Base-by-base conservation (phyloP, 768 basidiomycete species). In the Tricholoma hemisulphureum region DNA sequence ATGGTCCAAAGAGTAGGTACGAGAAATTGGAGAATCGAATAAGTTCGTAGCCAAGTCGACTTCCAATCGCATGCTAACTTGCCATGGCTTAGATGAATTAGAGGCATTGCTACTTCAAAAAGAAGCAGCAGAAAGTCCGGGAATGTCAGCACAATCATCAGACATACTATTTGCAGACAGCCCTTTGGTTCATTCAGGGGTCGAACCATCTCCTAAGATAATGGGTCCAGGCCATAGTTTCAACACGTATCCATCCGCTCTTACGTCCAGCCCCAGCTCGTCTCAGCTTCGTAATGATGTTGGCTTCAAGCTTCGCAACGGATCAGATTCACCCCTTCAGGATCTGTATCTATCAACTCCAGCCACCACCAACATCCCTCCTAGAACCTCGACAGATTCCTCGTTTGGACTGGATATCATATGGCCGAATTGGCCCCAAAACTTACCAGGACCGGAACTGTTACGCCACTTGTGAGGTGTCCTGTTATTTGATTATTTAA, bases 1-100 rank as follows among this genome's bases (percentile, higher is more conserved):
- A 87, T 53, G 76, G 77, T 14, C 82, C 87, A 3, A 85, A 82
- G 67, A 87, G 76, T 59, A 77, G 78, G 55, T 83, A 84, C 63
- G 86, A 89, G 65, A 78, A 77, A 59, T 66, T 91, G 45, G 88
- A 91, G 69, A 83, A 73, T 62, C 79, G 88, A 60, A 89, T 91
- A 55, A 78, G 89, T 89, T 53, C 57, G 87, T 74, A 16, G 34
- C 23, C 29, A 46, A 6, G 39, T 20, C 14, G 16, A 32, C 45
- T 50, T 50, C 14, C 48, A n/a, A 18, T 14, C 26, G 6, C 35
- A 39, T 46, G 31, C 57, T 52, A 26, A 56, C 20, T 21, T 43
- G 53, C 43, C 26, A 41, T 29, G 20, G 49, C 28, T 31, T 55
- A 90, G 89, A 77, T 66, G 89, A 91, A 64, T 76, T 91, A 8